These are phyloP conservation scores for Chrysoporthe cubensis DNA, from an alignment of 2,329 filamentous ascomycete genomes.

Conservation along the genomic window DNA sequence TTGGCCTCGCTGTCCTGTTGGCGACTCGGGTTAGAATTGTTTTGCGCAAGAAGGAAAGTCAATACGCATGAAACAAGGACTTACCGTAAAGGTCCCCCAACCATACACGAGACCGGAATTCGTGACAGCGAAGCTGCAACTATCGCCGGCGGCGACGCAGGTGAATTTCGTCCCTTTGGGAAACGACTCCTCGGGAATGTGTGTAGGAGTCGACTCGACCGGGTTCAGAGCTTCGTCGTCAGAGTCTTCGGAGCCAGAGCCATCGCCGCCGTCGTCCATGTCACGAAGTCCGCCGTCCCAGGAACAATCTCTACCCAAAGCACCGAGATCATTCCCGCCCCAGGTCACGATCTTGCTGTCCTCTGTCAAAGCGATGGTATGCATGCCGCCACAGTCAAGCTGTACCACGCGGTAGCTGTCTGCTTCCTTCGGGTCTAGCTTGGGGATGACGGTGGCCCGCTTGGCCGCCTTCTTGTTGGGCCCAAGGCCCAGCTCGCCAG, in stretches of 20 bases:
- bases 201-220: constrained; percentile 60
- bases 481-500: constrained; percentile 46
- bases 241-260: constrained; percentile 64
- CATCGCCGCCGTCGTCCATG: constrained; percentile 62
- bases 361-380: constrained; percentile 65
- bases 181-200: constrained; percentile 55
- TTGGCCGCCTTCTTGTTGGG: constrained; percentile 30
- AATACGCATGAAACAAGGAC: constrained; percentile 32
- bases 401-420: constrained; percentile 50
- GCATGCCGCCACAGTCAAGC: constrained; percentile 69
- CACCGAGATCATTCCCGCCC: constrained; percentile 72
- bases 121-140: constrained; percentile 64
- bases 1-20: constrained; percentile 32
- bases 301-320: constrained; percentile 64
- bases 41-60: constrained; percentile 1
- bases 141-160: constrained; percentile 63
- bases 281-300: constrained; percentile 58
- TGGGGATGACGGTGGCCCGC: constrained; percentile 30
- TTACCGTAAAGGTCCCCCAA: constrained; percentile 68
- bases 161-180: constrained; percentile 60
- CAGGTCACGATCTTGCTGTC: constrained; percentile 71
- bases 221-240: constrained; percentile 61
- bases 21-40: constrained; percentile 11
- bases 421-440: constrained; percentile 28
- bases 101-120: constrained; percentile 65